phyloP scores from a whole-genome alignment of 2,329 filamentous ascomycete species.

The Achaetomium macrosporum region DNA sequence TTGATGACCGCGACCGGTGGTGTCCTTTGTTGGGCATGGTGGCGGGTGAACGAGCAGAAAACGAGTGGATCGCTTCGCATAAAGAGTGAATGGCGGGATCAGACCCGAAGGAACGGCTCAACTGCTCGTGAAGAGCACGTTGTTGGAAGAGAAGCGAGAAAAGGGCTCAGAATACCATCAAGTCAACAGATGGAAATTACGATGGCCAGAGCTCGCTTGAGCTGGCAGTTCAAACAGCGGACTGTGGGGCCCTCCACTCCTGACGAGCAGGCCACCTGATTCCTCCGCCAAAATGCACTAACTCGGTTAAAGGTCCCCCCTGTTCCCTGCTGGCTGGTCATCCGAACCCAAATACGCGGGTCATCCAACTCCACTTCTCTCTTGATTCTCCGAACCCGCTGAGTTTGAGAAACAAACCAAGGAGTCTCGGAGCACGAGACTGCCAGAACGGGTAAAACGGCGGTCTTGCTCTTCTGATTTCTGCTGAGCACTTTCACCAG shows the following conservation, averaged over 20 bases:
- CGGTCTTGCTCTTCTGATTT: no score
- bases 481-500: no score
- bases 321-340: not conserved
- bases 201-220: not conserved
- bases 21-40: constrained; percentile 23
- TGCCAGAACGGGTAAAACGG: no score
- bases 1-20: constrained; percentile 23
- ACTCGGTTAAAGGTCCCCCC: not conserved
- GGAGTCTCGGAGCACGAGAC: no score
- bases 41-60: not conserved
- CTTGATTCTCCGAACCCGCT: no score
- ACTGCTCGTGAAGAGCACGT: constrained; percentile 13
- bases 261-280: constrained; percentile 7
- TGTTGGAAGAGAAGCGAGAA: constrained; percentile 2
- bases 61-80: not conserved
- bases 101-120: constrained; percentile 2
- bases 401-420: no score
- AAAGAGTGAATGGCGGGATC: not conserved
- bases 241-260: constrained; percentile 3
- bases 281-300: constrained; percentile 4
- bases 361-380: no score
- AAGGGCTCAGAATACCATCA: no score
- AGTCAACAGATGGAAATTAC: constrained; percentile 10
- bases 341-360: constrained; percentile 3
- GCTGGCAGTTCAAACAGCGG: not conserved